Conservation (phyloP, 139 green algal species). For the Coccomyxa sp. region DNA sequence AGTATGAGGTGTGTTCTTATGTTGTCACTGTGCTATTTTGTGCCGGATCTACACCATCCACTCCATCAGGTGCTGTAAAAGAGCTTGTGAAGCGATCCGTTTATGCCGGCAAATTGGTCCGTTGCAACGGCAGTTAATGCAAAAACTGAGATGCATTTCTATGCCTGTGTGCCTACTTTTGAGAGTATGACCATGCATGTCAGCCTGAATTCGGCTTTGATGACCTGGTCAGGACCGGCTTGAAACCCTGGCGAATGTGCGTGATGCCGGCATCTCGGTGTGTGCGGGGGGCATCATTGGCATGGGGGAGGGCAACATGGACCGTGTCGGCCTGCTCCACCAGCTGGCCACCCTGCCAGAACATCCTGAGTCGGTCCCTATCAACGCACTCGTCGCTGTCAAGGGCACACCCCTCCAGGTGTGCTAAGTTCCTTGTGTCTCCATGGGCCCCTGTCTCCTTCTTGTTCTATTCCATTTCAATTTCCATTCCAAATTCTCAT, state of each 20-base stretch:
- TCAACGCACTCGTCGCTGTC: slow-evolving; percentile 85
- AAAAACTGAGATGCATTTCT: too few relatives aligned
- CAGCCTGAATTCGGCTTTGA: background rate
- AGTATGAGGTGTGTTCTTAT: slow-evolving; percentile 67
- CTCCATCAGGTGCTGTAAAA: background rate
- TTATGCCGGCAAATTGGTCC: too few relatives aligned
- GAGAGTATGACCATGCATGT: background rate
- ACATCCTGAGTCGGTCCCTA: slow-evolving; percentile 95
- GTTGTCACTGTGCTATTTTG: background rate
- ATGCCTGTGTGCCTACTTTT: background rate
- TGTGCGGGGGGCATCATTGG: slow-evolving; percentile 95
- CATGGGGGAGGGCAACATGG: slow-evolving; percentile 77
- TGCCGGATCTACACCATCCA: background rate
- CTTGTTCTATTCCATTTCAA: background rate
- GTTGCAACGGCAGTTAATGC: too few relatives aligned
- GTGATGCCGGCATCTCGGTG: slow-evolving; percentile 91
- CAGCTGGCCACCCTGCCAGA: slow-evolving; percentile 91
- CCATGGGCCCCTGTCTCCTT: background rate
- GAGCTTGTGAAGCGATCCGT: background rate
- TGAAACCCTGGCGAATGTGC: slow-evolving; percentile 78
- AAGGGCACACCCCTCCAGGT: slow-evolving; percentile 87
- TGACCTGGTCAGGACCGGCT: slow-evolving; percentile 68
- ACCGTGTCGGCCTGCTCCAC: slow-evolving; percentile 82
- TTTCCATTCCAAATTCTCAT: too few relatives aligned
- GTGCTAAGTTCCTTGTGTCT: background rate